Percentiles rank a stretch among this genome's conserved stretches.
phyloP scores from a whole-genome alignment of 768 basidiomycete species.

The Suillus ampliporus region DNA sequence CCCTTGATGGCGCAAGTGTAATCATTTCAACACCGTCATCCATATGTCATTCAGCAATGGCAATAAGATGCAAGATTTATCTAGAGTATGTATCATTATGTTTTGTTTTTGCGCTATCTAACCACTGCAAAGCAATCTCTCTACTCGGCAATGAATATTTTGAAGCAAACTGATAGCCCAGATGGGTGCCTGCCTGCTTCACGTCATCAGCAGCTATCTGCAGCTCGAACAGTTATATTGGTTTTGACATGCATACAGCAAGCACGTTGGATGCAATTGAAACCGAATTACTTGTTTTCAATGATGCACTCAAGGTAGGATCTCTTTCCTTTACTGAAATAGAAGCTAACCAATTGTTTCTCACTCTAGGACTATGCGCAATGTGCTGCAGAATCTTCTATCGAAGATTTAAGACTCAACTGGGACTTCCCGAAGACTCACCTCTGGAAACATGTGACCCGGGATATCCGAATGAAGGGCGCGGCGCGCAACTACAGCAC shows the following conservation, averaged over 20 bases:
- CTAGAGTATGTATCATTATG: slow-evolving; percentile 32
- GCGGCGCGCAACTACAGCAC: no score
- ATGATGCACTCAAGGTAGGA: slow-evolving; percentile 28
- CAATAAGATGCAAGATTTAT: slow-evolving; percentile 42
- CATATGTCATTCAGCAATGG: slow-evolving; percentile 41
- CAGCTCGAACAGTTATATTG: slow-evolving; percentile 36
- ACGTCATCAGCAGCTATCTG: slow-evolving; percentile 35
- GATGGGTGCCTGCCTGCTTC: slow-evolving; percentile 31
- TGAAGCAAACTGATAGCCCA: slow-evolving; percentile 2
- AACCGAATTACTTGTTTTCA: slow-evolving; percentile 25
- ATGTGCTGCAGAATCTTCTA: not conserved
- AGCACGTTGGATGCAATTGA: slow-evolving; percentile 27
- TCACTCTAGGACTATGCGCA: not conserved
- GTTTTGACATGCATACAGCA: slow-evolving; percentile 39
- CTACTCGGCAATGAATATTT: not conserved
- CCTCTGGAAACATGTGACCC: slow-evolving; percentile 36
- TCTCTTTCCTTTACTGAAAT: no score
- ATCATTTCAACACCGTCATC: slow-evolving; percentile 21
- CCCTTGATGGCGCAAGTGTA: no score
- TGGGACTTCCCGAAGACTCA: slow-evolving; percentile 46
- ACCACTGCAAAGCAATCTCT: not conserved
- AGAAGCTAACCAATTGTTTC: not conserved
- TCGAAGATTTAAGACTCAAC: slow-evolving; percentile 26
- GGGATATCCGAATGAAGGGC: slow-evolving; percentile 41
- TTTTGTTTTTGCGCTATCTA: not conserved